Base-by-base conservation (phyloP, 2,329 filamentous ascomycete genomes). In the Pyricularia pennisetigena region DNA sequence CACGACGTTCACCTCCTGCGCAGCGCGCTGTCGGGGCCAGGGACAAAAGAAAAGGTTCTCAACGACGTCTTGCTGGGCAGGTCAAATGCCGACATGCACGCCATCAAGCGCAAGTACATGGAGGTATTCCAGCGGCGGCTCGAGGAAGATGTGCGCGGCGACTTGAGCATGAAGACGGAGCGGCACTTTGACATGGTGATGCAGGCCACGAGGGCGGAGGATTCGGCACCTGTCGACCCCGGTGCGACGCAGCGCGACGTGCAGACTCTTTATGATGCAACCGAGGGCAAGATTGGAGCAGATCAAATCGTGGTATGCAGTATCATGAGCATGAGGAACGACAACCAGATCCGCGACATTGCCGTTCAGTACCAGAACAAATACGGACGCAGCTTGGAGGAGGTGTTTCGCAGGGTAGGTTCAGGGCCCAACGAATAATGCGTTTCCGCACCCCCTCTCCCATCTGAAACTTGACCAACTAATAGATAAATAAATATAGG, bases 141-240 rank as follows among this genome's bases (percentile, higher is more conserved):
- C 0, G 90, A 94, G 73, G 80, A 82, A 14, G 90, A 91, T 68
- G 86, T 98, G 71, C 88, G 87, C 71, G 86, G 85, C 24, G 94
- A 98, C 72, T 81, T 98, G 24, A 94, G 90, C 72, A 86, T 91
- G 78, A 95, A 95, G 79, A 97, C 94, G 0, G 89, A 94, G 76
- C 83, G 88, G 24, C 88, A 97, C 73, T 98, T 97, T 80, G 81
- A 91, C 76, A 91, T 95, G 78, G 89, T 97, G 28, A 82, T 97
- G 59, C 83, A 87, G 35, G 93, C 89, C 2, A 87, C 84, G 66
- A 86, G 93, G 57, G 86, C 88, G 54, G 93, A 97, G 75, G 94
- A 98, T 71, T 87, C 87, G 2, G 83, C 86, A 0, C 92, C 91
- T 0, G 85, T 95, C 2, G 84, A 89, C 66, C 91, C 89, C 23